Conservation (phyloP, 306 rosid species). For the Adenanthera pavonina region DNA sequence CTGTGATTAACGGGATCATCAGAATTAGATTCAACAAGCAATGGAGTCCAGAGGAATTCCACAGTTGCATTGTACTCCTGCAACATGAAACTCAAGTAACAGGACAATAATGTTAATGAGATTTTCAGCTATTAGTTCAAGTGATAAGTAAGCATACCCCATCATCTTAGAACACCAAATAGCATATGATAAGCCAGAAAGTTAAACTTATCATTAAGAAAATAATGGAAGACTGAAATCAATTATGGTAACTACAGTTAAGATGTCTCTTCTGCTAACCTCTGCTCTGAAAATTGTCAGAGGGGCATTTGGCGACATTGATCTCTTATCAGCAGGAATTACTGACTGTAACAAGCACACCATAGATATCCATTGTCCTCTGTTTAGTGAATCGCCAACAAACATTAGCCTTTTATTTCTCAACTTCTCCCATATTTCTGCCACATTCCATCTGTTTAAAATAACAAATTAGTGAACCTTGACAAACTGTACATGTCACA, state of each 20-base stretch:
- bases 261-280: slow-evolving; percentile 50
- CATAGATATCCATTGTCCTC: slow-evolving; percentile 99
- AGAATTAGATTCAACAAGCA: slow-evolving; percentile 93
- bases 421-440: slow-evolving; percentile 93
- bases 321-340: slow-evolving; percentile 80
- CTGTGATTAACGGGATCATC: slow-evolving; percentile 98
- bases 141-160: slow-evolving; percentile 15
- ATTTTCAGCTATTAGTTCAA: slow-evolving; percentile 1
- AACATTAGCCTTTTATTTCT: slow-evolving; percentile 93
- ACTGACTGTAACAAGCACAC: slow-evolving; percentile 90
- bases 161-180: slow-evolving; percentile 24
- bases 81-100: slow-evolving; percentile 38
- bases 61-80: slow-evolving; percentile 97
- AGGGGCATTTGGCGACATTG: slow-evolving; percentile 92
- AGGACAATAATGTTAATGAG: slow-evolving; percentile 5
- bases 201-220: not conserved
- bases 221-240: not conserved
- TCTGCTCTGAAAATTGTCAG: slow-evolving; percentile 92
- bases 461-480: slow-evolving; percentile 36
- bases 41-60: slow-evolving; percentile 98
- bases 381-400: slow-evolving; percentile 94
- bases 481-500: slow-evolving; percentile 5
- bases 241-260: not conserved
- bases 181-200: not conserved
- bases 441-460: slow-evolving; percentile 69